Evolutionary conservation across 768 basidiomycete species (phyloP).

Genomic region (Boletus huronensis): DNA sequence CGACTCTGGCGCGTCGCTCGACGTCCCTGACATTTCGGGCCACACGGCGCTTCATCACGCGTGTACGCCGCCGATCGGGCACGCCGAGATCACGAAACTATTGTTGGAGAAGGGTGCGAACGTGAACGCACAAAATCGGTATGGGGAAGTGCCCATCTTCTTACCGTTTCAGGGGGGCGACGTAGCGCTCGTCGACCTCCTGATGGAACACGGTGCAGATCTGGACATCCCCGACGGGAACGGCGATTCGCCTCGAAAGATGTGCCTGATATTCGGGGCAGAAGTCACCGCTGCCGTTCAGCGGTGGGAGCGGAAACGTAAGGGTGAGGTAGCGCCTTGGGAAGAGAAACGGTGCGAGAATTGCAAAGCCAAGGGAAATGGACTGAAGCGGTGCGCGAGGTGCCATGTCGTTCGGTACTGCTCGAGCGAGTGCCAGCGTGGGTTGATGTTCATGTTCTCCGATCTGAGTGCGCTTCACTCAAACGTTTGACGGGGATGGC

Average conservation of each 20-base stretch:
- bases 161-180: constrained; percentile 35
- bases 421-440: constrained; percentile 53
- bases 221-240: constrained; percentile 40
- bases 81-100: constrained; percentile 33
- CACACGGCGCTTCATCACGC: constrained; percentile 50
- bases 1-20: constrained; percentile 36
- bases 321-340: constrained; percentile 39
- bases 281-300: constrained; percentile 41
- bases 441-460: constrained; percentile 11
- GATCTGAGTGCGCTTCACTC: not conserved
- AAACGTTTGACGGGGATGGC: not conserved
- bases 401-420: constrained; percentile 52
- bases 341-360: constrained; percentile 44
- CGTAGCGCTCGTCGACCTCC: constrained; percentile 36
- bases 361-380: constrained; percentile 30
- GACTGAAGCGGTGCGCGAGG: constrained; percentile 40
- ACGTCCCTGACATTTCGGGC: constrained; percentile 45
- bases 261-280: constrained; percentile 39
- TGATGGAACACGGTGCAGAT: constrained; percentile 50
- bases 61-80: constrained; percentile 27
- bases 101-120: constrained; percentile 48
- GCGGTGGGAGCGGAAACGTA: constrained; percentile 47
- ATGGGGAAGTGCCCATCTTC: constrained; percentile 43
- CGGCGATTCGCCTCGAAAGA: constrained; percentile 31
- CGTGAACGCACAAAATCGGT: constrained; percentile 46